phyloP scores from a whole-genome alignment of 2,329 filamentous ascomycete genomes.

The Penicillium sp. region DNA sequence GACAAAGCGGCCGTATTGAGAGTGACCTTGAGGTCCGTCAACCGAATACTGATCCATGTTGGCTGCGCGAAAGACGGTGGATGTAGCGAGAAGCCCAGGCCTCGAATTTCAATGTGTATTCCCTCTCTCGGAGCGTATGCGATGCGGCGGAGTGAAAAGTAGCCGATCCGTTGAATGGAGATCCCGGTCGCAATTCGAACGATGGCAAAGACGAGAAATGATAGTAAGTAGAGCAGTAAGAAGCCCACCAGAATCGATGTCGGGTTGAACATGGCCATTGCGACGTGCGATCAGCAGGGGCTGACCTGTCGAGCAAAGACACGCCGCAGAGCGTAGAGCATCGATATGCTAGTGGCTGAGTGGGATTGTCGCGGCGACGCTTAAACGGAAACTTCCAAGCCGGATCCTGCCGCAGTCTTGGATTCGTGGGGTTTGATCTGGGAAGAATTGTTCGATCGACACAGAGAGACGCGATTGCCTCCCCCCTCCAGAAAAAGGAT shows the following conservation, averaged over 20 bases:
- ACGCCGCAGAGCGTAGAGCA: slow-evolving; percentile 15
- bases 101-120: slow-evolving; percentile 79
- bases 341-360: slow-evolving; percentile 8
- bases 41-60: slow-evolving; percentile 86
- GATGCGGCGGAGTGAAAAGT: slow-evolving; percentile 83
- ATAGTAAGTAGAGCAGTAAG: slow-evolving; percentile 80
- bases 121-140: slow-evolving; percentile 87
- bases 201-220: slow-evolving; percentile 89
- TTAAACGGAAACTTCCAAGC: slow-evolving; percentile 2
- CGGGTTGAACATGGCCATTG: slow-evolving; percentile 49
- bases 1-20: slow-evolving; percentile 64
- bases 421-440: background rate
- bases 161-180: slow-evolving; percentile 92
- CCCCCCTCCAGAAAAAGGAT: slow-evolving; percentile 2
- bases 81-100: slow-evolving; percentile 81
- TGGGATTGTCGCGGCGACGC: slow-evolving; percentile 5
- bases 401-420: slow-evolving; percentile 8
- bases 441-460: slow-evolving; percentile 6
- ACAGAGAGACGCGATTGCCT: slow-evolving; percentile 6
- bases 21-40: slow-evolving; percentile 79
- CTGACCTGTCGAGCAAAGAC: slow-evolving; percentile 24
- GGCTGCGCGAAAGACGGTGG: slow-evolving; percentile 94
- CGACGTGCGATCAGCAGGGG: slow-evolving; percentile 29
- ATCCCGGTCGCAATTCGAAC: slow-evolving; percentile 87
- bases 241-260: slow-evolving; percentile 82